Percentiles rank a stretch among this genome's conserved stretches.
Evolutionary conservation across 306 rosid genomes (phyloP).

Genomic region (Acacia melanoxylon): DNA sequence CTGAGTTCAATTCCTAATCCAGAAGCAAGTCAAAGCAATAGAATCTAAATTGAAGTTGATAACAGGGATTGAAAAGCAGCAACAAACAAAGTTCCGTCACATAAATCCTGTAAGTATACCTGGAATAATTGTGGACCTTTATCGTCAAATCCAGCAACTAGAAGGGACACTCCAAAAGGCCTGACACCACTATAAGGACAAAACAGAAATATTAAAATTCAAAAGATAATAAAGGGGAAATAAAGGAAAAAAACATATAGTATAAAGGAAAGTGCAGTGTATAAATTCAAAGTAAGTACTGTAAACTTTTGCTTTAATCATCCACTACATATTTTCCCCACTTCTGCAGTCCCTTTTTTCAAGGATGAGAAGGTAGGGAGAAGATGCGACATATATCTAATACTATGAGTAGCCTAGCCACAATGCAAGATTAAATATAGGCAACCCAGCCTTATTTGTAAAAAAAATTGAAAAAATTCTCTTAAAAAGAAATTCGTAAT

Average conservation of each 20-base stretch:
- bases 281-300: neutral
- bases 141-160: slow-evolving; percentile 92
- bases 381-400: neutral
- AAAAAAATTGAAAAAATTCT: neutral
- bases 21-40: neutral
- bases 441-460: neutral
- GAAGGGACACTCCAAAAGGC: slow-evolving; percentile 95
- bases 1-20: neutral
- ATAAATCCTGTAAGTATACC: slow-evolving; percentile 43
- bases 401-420: neutral
- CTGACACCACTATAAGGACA: slow-evolving; percentile 75
- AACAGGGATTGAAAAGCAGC: neutral
- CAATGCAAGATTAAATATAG: slow-evolving; percentile 5
- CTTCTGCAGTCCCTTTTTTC: neutral
- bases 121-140: slow-evolving; percentile 92
- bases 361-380: neutral
- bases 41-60: neutral
- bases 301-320: neutral
- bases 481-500: slow-evolving; percentile 19
- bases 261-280: neutral
- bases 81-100: neutral
- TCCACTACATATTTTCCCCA: neutral
- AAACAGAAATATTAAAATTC: slow-evolving; percentile 30
- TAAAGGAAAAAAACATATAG: neutral
- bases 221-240: neutral